A percentile compares a stretch with the other conserved stretches of the same genome.
phyloP scores from a whole-genome alignment of 1,284 basidiomycete species.

The Xerocomus tenax region DNA sequence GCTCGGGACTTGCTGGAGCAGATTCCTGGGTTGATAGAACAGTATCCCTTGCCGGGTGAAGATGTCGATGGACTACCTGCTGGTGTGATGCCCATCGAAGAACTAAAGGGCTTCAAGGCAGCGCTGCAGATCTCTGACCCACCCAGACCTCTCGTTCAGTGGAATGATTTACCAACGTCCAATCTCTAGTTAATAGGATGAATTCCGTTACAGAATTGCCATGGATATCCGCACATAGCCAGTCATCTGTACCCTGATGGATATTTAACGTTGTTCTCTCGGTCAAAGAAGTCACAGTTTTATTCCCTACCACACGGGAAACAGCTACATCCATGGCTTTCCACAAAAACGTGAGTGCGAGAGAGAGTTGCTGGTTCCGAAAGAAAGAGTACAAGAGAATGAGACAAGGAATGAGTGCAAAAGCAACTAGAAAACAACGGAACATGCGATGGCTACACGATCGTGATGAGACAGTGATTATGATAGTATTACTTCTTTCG shows the following conservation, averaged over 20 bases:
- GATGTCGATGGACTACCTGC: slow-evolving; percentile 41
- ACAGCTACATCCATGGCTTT: slow-evolving; percentile 9
- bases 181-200: slow-evolving; percentile 31
- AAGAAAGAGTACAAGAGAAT: slow-evolving; percentile 11
- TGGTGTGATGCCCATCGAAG: slow-evolving; percentile 56
- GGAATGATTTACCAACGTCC: slow-evolving; percentile 57
- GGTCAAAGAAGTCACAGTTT: slow-evolving; percentile 4
- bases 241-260: too few species aligned
- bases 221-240: neutral
- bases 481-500: slow-evolving; percentile 28
- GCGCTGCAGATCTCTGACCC: slow-evolving; percentile 43
- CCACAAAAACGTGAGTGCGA: slow-evolving; percentile 9
- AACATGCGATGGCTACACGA: slow-evolving; percentile 23
- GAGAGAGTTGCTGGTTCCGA: slow-evolving; percentile 6
- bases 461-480: slow-evolving; percentile 3
- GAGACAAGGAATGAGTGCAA: slow-evolving; percentile 19
- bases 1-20: slow-evolving; percentile 44
- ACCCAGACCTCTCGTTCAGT: slow-evolving; percentile 54
- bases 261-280: too few species aligned
- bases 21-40: slow-evolving; percentile 36
- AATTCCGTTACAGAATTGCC: neutral
- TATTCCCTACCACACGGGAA: slow-evolving; percentile 6
- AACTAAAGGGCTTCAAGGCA: slow-evolving; percentile 67
- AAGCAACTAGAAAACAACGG: slow-evolving; percentile 15
- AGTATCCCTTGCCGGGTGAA: slow-evolving; percentile 37